These are phyloP conservation scores for Leucosporidium yakuticum DNA, from an alignment of 768 basidiomycete genomes.

Conservation along the genomic window DNA sequence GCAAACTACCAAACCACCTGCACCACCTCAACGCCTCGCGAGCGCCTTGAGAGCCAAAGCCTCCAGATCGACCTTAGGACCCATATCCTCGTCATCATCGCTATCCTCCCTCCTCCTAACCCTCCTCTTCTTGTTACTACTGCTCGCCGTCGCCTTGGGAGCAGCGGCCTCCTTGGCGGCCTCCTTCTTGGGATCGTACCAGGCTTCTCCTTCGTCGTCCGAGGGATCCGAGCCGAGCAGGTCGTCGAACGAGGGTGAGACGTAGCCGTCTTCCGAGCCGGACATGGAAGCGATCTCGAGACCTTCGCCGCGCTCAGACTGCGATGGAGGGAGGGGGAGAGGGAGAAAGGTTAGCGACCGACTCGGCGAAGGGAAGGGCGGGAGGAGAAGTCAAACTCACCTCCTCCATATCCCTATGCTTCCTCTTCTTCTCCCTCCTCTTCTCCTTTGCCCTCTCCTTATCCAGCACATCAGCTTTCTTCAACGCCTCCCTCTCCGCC, in stretches of 20 bases:
- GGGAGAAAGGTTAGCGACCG: background rate
- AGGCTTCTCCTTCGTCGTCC: constrained; percentile 36
- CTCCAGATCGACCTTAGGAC: constrained; percentile 34
- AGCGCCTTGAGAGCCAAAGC: constrained; percentile 35
- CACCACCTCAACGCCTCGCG: constrained; percentile 8
- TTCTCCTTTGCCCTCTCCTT: constrained; percentile 79
- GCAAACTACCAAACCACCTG: background rate
- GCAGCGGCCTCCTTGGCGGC: constrained; percentile 2
- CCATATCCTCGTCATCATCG: constrained; percentile 10
- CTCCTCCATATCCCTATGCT: constrained; percentile 57
- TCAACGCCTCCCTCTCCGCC: constrained; percentile 67
- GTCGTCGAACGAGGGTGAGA: constrained; percentile 61
- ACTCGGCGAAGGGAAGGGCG: constrained; percentile 35
- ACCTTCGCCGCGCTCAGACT: constrained; percentile 37
- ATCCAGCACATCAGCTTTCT: constrained; percentile 63
- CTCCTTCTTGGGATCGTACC: constrained; percentile 4
- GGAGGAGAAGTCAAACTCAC: constrained; percentile 43
- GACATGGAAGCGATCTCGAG: constrained; percentile 42
- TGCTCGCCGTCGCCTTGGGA: constrained; percentile 5
- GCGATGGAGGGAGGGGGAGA: constrained; percentile 8
- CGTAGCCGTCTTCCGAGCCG: constrained; percentile 59
- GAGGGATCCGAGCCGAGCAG: constrained; percentile 44
- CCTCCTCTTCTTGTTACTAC: constrained; percentile 12
- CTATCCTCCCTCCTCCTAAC: constrained; percentile 4
- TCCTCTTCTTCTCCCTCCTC: constrained; percentile 84